Conservation (phyloP, 164 flowering plant genomes). For the Cinnamomum chago region DNA sequence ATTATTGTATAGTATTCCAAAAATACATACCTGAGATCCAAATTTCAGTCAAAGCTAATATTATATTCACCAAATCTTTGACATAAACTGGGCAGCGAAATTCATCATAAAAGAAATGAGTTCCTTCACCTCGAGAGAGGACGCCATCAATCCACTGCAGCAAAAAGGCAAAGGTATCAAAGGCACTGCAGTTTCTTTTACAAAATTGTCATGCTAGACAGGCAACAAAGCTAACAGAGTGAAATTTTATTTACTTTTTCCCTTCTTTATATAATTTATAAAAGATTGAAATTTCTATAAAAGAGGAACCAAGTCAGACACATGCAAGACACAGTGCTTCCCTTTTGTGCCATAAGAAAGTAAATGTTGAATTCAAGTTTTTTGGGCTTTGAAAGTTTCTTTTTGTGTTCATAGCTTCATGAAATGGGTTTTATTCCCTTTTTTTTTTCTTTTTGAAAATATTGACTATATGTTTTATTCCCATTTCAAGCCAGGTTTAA, state of each 20-base stretch:
- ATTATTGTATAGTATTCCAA: too few relatives aligned
- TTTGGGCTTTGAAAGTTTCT: too few relatives aligned
- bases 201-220: background rate
- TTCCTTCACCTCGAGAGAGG: slow-evolving; percentile 58
- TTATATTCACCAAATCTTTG: slow-evolving; percentile 63
- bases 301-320: background rate
- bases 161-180: slow-evolving; percentile 1
- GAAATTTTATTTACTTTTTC: background rate
- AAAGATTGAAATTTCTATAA: background rate
- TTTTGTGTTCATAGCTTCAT: background rate
- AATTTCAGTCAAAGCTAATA: slow-evolving; percentile 41
- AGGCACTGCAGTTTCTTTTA: background rate
- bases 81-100: slow-evolving; percentile 87
- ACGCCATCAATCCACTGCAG: slow-evolving; percentile 81
- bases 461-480: background rate
- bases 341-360: too few relatives aligned
- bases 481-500: background rate
- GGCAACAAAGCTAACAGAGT: background rate
- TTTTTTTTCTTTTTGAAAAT: too few relatives aligned
- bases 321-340: background rate
- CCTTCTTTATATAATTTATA: background rate
- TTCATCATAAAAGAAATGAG: slow-evolving; percentile 80
- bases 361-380: too few relatives aligned
- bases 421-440: background rate
- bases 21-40: slow-evolving; percentile 61